A percentile compares a stretch with the other conserved stretches of the same genome.
These are phyloP conservation scores for Corylus americana DNA, from an alignment of 306 rosid species.

Conservation along the genomic window DNA sequence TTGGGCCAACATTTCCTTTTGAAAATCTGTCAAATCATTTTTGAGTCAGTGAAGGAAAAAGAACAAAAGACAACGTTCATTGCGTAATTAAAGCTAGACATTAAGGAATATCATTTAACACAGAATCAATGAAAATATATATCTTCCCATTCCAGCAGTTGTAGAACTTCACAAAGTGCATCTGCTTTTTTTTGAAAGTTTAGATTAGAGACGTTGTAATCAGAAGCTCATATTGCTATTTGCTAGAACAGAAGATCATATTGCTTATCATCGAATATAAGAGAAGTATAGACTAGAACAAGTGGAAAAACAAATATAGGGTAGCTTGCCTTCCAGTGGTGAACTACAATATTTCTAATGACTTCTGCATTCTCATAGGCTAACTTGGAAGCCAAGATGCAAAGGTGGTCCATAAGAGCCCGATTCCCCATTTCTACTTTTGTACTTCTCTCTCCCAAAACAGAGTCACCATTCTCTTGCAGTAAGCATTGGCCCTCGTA, in stretches of 20 bases:
- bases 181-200: conserved; percentile 35
- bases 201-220: not conserved
- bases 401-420: conserved; percentile 59
- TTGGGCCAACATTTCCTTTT: conserved; percentile 53
- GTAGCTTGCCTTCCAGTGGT: conserved; percentile 69
- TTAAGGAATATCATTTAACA: not conserved
- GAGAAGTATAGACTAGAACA: not conserved
- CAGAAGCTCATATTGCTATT: not conserved
- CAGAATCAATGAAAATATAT: not conserved
- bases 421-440: conserved; percentile 37
- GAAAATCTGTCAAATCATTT: conserved; percentile 44
- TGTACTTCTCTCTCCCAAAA: conserved; percentile 23
- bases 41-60: not conserved
- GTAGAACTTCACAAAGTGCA: conserved; percentile 77
- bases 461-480: conserved; percentile 22
- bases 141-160: conserved; percentile 72
- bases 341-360: conserved; percentile 39
- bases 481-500: conserved; percentile 26
- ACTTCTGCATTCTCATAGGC: conserved; percentile 69
- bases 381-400: conserved; percentile 74
- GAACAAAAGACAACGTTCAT: too few species aligned
- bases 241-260: not conserved
- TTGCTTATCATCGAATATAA: not conserved
- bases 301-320: not conserved
- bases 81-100: not conserved